These are phyloP conservation scores for Globisporangium megalacanthum DNA, from an alignment of 352 stramenopile species.

Conservation along the genomic window DNA sequence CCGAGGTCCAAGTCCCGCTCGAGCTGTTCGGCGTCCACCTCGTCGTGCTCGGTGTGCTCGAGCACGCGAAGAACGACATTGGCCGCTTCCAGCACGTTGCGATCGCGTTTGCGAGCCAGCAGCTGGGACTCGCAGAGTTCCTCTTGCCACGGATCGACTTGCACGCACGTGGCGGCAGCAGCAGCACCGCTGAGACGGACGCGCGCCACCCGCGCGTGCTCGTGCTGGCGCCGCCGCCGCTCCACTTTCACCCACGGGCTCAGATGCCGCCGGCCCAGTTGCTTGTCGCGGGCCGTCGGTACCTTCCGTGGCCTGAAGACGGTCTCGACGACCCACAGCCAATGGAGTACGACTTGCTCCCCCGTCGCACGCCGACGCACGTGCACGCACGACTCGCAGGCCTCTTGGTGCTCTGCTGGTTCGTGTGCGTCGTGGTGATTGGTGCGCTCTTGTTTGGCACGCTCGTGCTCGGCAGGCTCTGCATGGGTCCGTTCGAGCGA, in stretches of 20 bases:
- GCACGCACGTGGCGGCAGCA: constrained; percentile 11
- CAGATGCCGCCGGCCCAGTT: constrained; percentile 66
- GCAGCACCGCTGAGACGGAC: neutral
- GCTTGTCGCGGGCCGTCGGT: constrained; percentile 62
- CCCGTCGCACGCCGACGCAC: constrained; percentile 42
- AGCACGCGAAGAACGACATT: constrained; percentile 87
- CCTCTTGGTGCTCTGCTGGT: constrained; percentile 52
- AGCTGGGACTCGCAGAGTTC: constrained; percentile 65
- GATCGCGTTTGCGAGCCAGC: constrained; percentile 47
- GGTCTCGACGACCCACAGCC: constrained; percentile 60
- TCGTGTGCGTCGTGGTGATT: constrained; percentile 55
- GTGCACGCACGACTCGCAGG: constrained; percentile 46
- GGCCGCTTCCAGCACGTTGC: constrained; percentile 66
- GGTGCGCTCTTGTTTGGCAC: constrained; percentile 59
- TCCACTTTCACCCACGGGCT: constrained; percentile 77
- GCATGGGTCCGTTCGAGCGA: constrained; percentile 66
- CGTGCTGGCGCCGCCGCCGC: constrained; percentile 59
- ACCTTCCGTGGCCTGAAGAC: constrained; percentile 82
- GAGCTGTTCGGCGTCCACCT: constrained; percentile 95
- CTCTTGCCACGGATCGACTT: constrained; percentile 51
- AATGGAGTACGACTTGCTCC: constrained; percentile 69
- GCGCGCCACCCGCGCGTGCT: constrained; percentile 25
- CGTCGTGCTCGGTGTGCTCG: constrained; percentile 92
- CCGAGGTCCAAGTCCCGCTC: constrained; percentile 94
- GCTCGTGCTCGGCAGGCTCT: constrained; percentile 58